Percentiles rank a stretch among this genome's conserved stretches.
Conservation (phyloP, 2,329 filamentous ascomycete genomes). For the Ceratocystis ficicola region DNA sequence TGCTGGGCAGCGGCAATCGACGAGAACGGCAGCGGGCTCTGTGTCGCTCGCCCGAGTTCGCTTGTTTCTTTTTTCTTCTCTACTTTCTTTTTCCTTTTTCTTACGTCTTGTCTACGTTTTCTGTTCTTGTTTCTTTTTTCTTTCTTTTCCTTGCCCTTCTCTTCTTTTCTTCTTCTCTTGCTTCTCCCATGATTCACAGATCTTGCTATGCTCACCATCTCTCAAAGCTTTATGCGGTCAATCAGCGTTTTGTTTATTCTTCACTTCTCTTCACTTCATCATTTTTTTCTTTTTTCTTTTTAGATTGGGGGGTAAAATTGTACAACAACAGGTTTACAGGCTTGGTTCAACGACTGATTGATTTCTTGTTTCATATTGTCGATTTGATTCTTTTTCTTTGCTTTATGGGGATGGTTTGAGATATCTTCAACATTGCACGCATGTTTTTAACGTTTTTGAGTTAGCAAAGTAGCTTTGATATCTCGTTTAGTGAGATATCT, state of each 20-base stretch:
- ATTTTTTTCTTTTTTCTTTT: neutral
- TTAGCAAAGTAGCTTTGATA: neutral
- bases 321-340: conserved; percentile 7
- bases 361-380: conserved; percentile 9
- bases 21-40: too few relatives aligned
- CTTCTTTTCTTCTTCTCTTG: neutral
- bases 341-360: conserved; percentile 7
- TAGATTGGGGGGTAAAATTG: neutral
- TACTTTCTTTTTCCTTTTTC: neutral
- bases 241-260: conserved; percentile 2
- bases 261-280: neutral
- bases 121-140: neutral
- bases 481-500: too few relatives aligned
- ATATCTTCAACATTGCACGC: neutral
- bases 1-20: neutral
- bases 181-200: conserved; percentile 3
- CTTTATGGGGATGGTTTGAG: neutral
- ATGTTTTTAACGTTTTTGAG: neutral
- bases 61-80: conserved; percentile 1
- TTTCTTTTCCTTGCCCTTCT: neutral
- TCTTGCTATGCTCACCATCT: neutral
- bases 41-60: neutral
- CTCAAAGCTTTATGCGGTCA: neutral
- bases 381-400: neutral
- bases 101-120: neutral